A percentile compares a stretch with the other conserved stretches of the same genome.
Conservation (phyloP, 176 grass and related monocot species). For the Zoysia pacifica region DNA sequence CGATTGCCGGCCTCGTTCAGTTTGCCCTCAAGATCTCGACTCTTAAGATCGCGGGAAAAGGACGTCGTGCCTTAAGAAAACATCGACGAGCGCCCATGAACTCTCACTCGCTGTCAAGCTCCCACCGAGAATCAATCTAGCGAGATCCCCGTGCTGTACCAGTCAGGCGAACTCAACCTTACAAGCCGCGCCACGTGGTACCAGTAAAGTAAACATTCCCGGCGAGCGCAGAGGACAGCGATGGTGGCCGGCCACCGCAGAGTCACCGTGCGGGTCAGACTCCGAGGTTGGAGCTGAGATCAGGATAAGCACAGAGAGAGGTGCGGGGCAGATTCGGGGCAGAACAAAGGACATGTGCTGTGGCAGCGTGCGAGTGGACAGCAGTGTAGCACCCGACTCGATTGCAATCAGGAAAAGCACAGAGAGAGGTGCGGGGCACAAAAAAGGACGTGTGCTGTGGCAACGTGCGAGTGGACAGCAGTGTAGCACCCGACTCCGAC, state of each 20-base stretch:
- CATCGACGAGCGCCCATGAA: not conserved
- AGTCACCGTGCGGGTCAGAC: not conserved
- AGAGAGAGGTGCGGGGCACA: not conserved
- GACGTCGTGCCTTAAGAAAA: not conserved
- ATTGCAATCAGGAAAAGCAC: not conserved
- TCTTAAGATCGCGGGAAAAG: constrained; percentile 3
- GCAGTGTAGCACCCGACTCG: not conserved
- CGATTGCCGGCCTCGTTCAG: not conserved
- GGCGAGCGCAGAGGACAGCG: not conserved
- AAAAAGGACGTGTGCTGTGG: constrained; percentile 6
- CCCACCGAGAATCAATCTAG: not conserved
- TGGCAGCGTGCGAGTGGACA: constrained; percentile 1
- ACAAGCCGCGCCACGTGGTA: not conserved
- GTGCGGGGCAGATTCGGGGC: constrained; percentile 16
- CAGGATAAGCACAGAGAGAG: constrained; percentile 39
- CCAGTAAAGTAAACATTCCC: constrained; percentile 6
- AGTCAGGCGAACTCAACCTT: no score
- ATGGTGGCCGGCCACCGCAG: not conserved
- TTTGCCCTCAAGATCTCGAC: not conserved
- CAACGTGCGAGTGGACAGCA: constrained; percentile 2
- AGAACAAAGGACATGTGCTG: not conserved
- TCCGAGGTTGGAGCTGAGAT: no score
- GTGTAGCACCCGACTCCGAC: no score
- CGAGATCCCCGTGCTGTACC: no score
- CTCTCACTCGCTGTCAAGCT: not conserved